Conservation (phyloP, 306 rosid species). For the Hippophae rhamnoides region DNA sequence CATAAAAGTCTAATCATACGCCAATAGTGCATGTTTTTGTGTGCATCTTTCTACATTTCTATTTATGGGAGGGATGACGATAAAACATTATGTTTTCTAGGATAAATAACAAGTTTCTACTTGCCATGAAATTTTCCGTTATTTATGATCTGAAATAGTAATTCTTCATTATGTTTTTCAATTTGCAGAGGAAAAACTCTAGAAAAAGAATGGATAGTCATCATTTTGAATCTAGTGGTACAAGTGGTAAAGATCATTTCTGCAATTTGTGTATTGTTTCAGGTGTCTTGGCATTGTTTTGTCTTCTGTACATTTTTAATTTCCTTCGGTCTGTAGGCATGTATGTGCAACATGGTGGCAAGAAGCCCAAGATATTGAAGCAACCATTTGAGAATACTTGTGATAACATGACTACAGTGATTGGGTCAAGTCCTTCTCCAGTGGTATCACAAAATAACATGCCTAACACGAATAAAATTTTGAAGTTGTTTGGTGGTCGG, state of each 20-base stretch:
- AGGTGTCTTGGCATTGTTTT: constrained; percentile 1
- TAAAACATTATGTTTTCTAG: no score
- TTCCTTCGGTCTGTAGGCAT: constrained; percentile 46
- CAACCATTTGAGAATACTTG: constrained; percentile 61
- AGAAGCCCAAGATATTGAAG: constrained; percentile 71
- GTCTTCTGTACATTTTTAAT: constrained; percentile 13
- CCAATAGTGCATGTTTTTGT: no score
- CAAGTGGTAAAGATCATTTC: constrained; percentile 44
- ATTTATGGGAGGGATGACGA: no score
- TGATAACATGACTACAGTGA: constrained; percentile 51
- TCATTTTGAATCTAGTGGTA: constrained; percentile 74
- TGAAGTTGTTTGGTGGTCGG: constrained; percentile 80
- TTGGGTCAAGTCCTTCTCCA: constrained; percentile 88
- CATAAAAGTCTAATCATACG: no score
- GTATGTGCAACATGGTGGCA: constrained; percentile 55
- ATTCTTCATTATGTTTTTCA: constrained; percentile 6
- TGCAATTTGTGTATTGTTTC: constrained; percentile 11
- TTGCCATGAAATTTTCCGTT: no score
- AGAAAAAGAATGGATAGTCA: constrained; percentile 73
- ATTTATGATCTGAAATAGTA: not conserved
- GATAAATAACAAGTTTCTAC: no score
- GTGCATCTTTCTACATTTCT: no score
- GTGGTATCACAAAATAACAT: constrained; percentile 90
- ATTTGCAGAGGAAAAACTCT: constrained; percentile 70
- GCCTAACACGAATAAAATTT: constrained; percentile 74